A percentile compares a stretch with the other conserved stretches of the same genome.
phyloP scores from a whole-genome alignment of 2,329 filamentous ascomycete species.

The Aspergillus udagawae region DNA sequence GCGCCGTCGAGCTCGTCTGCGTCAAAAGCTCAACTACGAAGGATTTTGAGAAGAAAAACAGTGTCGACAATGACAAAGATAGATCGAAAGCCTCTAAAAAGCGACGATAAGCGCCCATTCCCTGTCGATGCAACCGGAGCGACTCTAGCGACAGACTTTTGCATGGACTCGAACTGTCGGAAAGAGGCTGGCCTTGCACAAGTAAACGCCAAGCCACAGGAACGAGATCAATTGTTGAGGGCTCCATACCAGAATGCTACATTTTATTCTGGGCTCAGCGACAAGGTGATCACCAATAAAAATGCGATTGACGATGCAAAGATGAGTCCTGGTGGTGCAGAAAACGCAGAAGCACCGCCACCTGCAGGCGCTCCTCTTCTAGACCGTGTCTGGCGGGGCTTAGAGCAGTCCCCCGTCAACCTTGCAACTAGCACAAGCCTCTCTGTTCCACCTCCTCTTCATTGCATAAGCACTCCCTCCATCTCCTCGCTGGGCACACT shows the following conservation, averaged over 20 bases:
- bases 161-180: not conserved
- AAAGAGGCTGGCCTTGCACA: not conserved
- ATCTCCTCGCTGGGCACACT: constrained; percentile 24
- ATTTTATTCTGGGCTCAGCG: not conserved
- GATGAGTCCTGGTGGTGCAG: not conserved
- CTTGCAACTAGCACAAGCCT: not conserved
- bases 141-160: not conserved
- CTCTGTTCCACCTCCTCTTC: too few species aligned
- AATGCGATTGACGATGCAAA: not conserved
- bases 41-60: not conserved
- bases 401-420: not conserved
- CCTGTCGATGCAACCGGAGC: not conserved
- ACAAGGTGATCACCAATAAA: not conserved
- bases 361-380: not conserved
- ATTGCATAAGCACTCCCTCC: constrained; percentile 7
- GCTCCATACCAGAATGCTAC: not conserved
- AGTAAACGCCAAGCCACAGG: not conserved
- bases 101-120: not conserved
- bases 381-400: not conserved
- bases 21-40: not conserved
- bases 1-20: not conserved
- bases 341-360: not conserved
- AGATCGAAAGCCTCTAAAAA: not conserved
- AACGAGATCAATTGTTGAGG: not conserved
- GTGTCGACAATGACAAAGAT: not conserved